These are phyloP conservation scores for Galerina sulciceps DNA, from an alignment of 768 basidiomycete genomes.

Conservation along the genomic window DNA sequence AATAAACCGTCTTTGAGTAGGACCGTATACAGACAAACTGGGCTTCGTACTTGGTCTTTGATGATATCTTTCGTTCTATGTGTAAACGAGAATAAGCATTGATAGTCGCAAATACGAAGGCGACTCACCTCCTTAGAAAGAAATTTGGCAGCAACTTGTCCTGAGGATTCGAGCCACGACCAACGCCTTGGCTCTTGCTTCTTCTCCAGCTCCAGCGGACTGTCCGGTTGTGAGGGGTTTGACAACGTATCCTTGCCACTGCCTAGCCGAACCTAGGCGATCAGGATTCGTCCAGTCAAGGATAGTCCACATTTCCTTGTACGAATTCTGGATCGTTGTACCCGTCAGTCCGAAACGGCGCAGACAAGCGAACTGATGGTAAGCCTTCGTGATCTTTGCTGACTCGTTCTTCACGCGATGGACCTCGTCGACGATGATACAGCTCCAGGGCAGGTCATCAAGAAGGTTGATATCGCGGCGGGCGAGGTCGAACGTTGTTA, in stretches of 20 bases:
- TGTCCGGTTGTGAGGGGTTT: constrained; percentile 73
- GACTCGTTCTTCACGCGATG: constrained; percentile 85
- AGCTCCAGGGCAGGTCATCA: constrained; percentile 70
- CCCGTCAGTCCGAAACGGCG: constrained; percentile 88
- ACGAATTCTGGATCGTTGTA: constrained; percentile 81
- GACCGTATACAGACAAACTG: not conserved
- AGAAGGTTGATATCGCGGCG: constrained; percentile 72
- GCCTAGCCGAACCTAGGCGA: constrained; percentile 64
- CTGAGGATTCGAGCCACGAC: constrained; percentile 65
- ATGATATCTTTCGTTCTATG: constrained; percentile 79
- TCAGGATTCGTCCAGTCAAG: constrained; percentile 92
- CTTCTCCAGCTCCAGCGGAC: constrained; percentile 63
- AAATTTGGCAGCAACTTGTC: constrained; percentile 78
- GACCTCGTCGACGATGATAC: constrained; percentile 86
- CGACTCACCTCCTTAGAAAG: constrained; percentile 74
- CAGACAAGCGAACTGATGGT: constrained; percentile 68
- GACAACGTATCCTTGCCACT: constrained; percentile 80
- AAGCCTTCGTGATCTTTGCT: constrained; percentile 68
- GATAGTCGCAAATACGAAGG: not conserved
- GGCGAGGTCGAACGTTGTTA: constrained; percentile 82
- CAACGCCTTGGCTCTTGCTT: constrained; percentile 59
- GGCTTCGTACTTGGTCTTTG: constrained; percentile 56
- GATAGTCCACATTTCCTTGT: constrained; percentile 91
- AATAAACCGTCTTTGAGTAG: constrained; percentile 2
- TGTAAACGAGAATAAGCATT: constrained; percentile 13